These are phyloP conservation scores for Grosmannia serpens DNA, from an alignment of 2,329 filamentous ascomycete species.

Conservation along the genomic window DNA sequence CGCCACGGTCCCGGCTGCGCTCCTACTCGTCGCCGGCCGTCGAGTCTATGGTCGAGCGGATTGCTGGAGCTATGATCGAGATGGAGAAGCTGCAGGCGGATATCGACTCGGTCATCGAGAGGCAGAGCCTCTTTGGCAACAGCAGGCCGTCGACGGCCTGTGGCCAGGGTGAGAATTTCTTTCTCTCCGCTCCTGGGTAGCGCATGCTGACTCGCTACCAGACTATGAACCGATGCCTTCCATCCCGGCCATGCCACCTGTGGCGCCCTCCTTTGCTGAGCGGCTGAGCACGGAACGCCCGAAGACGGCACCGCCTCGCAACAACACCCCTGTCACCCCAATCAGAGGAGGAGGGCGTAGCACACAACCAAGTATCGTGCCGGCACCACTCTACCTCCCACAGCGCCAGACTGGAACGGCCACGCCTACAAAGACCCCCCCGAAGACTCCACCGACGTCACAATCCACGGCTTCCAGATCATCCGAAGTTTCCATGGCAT, in stretches of 20 bases:
- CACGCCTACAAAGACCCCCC: neutral
- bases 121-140: conserved; percentile 43
- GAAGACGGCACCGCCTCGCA: conserved; percentile 20
- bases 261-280: conserved; percentile 46
- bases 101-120: conserved; percentile 48
- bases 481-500: neutral
- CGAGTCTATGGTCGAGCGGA: conserved; percentile 40
- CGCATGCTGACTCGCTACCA: conserved; percentile 10
- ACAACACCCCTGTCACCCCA: neutral
- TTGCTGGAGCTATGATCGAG: conserved; percentile 46
- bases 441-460: neutral
- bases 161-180: conserved; percentile 23
- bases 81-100: conserved; percentile 46
- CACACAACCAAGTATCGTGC: conserved; percentile 2
- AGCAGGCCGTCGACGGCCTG: conserved; percentile 42
- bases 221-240: conserved; percentile 41
- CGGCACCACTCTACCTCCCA: neutral
- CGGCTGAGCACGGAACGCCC: conserved; percentile 36
- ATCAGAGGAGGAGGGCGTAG: conserved; percentile 22
- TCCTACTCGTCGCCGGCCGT: conserved; percentile 34
- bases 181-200: neutral
- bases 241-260: conserved; percentile 44
- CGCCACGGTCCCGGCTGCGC: conserved; percentile 32
- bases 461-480: neutral
- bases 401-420: conserved; percentile 10